Base-by-base conservation (phyloP, 305 asterid species). In the Withania somnifera region DNA sequence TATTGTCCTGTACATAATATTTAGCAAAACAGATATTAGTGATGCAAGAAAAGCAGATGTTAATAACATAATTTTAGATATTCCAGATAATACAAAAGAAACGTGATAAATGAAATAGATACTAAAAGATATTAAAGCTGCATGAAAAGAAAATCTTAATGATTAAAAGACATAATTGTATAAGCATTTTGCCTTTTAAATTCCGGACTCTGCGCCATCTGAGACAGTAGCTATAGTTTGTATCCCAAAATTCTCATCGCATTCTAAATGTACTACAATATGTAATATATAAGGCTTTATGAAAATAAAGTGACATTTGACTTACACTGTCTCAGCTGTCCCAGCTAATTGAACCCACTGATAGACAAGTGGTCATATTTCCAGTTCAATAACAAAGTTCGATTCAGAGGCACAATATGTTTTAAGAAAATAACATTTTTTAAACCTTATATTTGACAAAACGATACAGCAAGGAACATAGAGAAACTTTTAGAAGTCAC, bases 1-100 rank as follows among this genome's bases (percentile, higher is more conserved):
- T 87, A 96, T 93, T 73, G 92, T 76, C 94, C 99, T 96, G 97
- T 47, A 87, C 84, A 87, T 13, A 80, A 68, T 7, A 45, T 73
- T 24, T 11, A 36, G n/a, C n/a, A 36, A 36, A 36, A 36, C 58
- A 47, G 58, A 75, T 9, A 50, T 8, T 4, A 1, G 17, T 1
- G 15, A 3, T 75, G 61, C 61, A 50, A 9, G 79, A 28, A 75
- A 75, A 47, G 79, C 15, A 5, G 19, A 50, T 2, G 26, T 17
- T 8, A 73, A 73, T 24, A 42, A 71, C 40, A 8, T 17, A 5
- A 17, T 66, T 66, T 4, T 15, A 30, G 7, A 63, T 30, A 3
- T 32, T 63, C 20, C 36, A 30, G 20, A 61, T 13, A 53, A 1
- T 60, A 15, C 42, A 61, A 14, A 26, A 61, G 5, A 61, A 32